Conservation (phyloP, 305 asterid species). For the Withania somnifera region DNA sequence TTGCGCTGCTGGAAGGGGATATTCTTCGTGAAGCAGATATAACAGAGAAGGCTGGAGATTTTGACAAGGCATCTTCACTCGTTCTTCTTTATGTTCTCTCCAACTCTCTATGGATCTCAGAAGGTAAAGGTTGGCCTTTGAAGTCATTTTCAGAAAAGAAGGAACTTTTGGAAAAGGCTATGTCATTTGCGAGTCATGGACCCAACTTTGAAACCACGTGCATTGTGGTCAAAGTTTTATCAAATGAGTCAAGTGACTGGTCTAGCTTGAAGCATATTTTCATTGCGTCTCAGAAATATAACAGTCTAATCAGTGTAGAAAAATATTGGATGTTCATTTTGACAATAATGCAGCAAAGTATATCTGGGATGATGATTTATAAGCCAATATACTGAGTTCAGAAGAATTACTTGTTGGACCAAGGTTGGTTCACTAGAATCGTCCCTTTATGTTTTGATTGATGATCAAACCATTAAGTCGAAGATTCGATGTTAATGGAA, state of each 20-base stretch:
- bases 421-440: too few relatives aligned
- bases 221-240: slow-evolving; percentile 25
- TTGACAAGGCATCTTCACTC: slow-evolving; percentile 22
- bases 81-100: slow-evolving; percentile 24
- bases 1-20: slow-evolving; percentile 36
- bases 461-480: too few relatives aligned
- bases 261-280: slow-evolving; percentile 22
- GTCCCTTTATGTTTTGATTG: too few relatives aligned
- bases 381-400: slow-evolving; percentile 7
- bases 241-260: slow-evolving; percentile 20
- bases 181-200: slow-evolving; percentile 22
- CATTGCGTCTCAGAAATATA: slow-evolving; percentile 12
- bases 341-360: slow-evolving; percentile 15
- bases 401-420: too few relatives aligned
- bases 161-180: slow-evolving; percentile 27
- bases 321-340: slow-evolving; percentile 41
- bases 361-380: slow-evolving; percentile 21
- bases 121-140: slow-evolving; percentile 44
- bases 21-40: slow-evolving; percentile 34
- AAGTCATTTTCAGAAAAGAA: slow-evolving; percentile 30
- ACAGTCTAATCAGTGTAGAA: slow-evolving; percentile 17
- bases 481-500: too few relatives aligned
- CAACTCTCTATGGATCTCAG: slow-evolving; percentile 38
- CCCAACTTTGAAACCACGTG: slow-evolving; percentile 24
- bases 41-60: slow-evolving; percentile 27